Evolutionary conservation across 1,139 yeast genomes (phyloP).

Genomic region (Komagataea norvegica): DNA sequence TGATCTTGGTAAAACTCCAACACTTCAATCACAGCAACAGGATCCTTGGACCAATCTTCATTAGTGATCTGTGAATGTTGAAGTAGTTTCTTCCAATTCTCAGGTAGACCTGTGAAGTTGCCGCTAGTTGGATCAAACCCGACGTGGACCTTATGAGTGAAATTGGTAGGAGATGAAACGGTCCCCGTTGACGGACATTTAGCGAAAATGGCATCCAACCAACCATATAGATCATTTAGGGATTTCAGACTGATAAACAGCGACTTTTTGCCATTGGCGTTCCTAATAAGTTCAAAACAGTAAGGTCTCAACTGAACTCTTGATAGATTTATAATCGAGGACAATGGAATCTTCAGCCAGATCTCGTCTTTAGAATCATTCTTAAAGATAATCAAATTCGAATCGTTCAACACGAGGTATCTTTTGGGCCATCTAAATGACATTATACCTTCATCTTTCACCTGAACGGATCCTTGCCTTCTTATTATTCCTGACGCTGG

Average conservation of each 20-base stretch:
- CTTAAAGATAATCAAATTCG: slow-evolving; percentile 70
- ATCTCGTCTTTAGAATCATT: slow-evolving; percentile 47
- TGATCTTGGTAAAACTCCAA: slow-evolving; percentile 69
- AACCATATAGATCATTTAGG: slow-evolving; percentile 76
- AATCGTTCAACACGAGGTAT: slow-evolving; percentile 70
- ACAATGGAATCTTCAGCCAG: slow-evolving; percentile 48
- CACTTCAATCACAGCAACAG: slow-evolving; percentile 86
- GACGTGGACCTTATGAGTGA: slow-evolving; percentile 67
- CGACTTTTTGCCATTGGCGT: slow-evolving; percentile 46
- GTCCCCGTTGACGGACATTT: slow-evolving; percentile 80
- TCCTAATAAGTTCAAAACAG: slow-evolving; percentile 70
- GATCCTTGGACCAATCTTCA: slow-evolving; percentile 80
- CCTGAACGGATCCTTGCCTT: slow-evolving; percentile 78
- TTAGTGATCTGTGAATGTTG: slow-evolving; percentile 77
- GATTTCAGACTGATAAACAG: slow-evolving; percentile 72
- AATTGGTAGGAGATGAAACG: slow-evolving; percentile 75
- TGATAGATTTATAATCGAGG: slow-evolving; percentile 52
- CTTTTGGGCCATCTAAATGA: slow-evolving; percentile 92
- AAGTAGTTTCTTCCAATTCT: slow-evolving; percentile 69
- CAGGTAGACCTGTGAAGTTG: slow-evolving; percentile 72
- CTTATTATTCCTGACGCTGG: slow-evolving; percentile 23
- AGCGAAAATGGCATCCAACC: slow-evolving; percentile 88
- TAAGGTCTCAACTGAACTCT: slow-evolving; percentile 63
- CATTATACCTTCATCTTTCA: slow-evolving; percentile 85
- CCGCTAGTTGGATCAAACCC: slow-evolving; percentile 68